Percentiles rank a stretch among this genome's conserved stretches.
phyloP scores from a whole-genome alignment of 2,329 filamentous ascomycete species.

The Neonectria faginata region DNA sequence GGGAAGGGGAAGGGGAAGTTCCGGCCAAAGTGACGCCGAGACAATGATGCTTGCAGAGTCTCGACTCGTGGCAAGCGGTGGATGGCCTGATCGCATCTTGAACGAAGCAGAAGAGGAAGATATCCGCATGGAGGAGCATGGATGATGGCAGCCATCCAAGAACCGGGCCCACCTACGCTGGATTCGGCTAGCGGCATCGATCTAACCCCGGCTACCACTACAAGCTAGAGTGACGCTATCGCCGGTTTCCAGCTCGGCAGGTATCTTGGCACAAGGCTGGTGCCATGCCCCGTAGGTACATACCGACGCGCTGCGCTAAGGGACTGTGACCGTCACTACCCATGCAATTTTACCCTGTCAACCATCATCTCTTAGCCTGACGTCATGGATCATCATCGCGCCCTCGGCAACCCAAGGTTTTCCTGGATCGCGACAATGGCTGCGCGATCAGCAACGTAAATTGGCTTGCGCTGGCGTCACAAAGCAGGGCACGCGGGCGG shows the following conservation, averaged over 20 bases:
- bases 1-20: neutral
- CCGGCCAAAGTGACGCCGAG: neutral
- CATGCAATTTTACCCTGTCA: neutral
- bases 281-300: neutral
- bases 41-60: neutral
- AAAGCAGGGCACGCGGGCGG: conserved; percentile 24
- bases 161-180: neutral
- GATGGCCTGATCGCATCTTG: neutral
- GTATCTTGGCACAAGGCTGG: conserved; percentile 5
- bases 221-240: neutral
- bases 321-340: neutral
- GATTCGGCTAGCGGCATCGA: conserved; percentile 13
- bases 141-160: neutral
- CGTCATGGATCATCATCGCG: conserved; percentile 44
- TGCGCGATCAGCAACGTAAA: conserved; percentile 28
- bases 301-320: neutral
- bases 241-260: conserved; percentile 9
- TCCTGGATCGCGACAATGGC: conserved; percentile 35
- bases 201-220: neutral
- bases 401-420: conserved; percentile 33
- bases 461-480: conserved; percentile 4
- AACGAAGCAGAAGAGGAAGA: too few relatives aligned
- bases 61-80: neutral
- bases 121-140: neutral
- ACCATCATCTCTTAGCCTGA: conserved; percentile 28